Percentiles rank a stretch among this genome's conserved stretches.
phyloP scores from a whole-genome alignment of 2,329 filamentous ascomycete species.

The Thermomyces lanuginosus region DNA sequence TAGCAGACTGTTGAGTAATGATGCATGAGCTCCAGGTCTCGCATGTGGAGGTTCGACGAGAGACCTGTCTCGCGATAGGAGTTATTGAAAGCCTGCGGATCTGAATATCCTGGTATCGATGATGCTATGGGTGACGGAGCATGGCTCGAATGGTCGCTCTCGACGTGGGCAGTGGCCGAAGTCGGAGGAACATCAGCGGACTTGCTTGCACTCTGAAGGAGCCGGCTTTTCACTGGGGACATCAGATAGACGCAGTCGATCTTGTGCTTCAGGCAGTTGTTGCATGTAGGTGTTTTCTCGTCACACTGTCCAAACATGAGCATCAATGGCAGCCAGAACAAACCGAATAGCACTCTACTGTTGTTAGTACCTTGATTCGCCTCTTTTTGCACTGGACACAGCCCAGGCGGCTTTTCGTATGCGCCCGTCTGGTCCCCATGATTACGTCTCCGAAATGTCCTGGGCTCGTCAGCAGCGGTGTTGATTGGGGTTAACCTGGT shows the following conservation, averaged over 20 bases:
- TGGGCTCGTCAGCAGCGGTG: background rate
- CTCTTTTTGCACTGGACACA: slow-evolving; percentile 8
- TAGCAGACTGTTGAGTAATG: slow-evolving; percentile 23
- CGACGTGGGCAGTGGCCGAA: background rate
- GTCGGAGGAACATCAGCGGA: background rate
- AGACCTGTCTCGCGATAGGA: slow-evolving; percentile 8
- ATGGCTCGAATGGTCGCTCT: slow-evolving; percentile 1
- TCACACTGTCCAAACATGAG: slow-evolving; percentile 9
- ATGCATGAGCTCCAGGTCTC: slow-evolving; percentile 31
- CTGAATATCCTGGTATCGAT: slow-evolving; percentile 1
- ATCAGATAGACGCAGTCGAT: slow-evolving; percentile 12
- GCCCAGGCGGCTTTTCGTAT: slow-evolving; percentile 8
- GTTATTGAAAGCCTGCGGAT: slow-evolving; percentile 8
- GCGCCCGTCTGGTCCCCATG: slow-evolving; percentile 8
- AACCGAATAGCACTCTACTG: background rate
- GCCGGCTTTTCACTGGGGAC: slow-evolving; percentile 6
- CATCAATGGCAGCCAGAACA: background rate
- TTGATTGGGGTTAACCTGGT: slow-evolving; percentile 1
- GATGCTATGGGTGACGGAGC: too few relatives aligned
- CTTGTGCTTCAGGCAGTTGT: slow-evolving; percentile 13
- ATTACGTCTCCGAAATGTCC: too few relatives aligned
- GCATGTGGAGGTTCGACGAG: slow-evolving; percentile 11
- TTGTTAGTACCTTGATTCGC: slow-evolving; percentile 6
- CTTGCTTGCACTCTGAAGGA: slow-evolving; percentile 1
- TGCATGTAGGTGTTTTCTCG: slow-evolving; percentile 11